These are phyloP conservation scores for Lentinula boryana DNA, from an alignment of 768 basidiomycete species.

Conservation along the genomic window DNA sequence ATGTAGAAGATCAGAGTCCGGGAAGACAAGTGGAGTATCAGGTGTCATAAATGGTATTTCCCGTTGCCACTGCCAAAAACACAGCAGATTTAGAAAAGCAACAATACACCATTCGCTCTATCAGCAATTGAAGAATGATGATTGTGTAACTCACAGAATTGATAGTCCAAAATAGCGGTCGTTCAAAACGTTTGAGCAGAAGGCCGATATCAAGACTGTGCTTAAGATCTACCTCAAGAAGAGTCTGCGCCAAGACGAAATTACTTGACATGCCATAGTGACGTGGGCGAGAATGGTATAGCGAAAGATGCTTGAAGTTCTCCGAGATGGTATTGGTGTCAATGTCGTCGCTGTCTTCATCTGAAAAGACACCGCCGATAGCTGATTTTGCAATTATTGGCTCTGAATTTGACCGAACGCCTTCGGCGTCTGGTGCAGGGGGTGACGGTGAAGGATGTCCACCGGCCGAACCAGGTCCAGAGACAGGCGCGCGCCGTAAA, in stretches of 20 bases:
- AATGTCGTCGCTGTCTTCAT: neutral
- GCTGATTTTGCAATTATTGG: neutral
- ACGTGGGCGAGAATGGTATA: slow-evolving; percentile 1
- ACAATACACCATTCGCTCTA: neutral
- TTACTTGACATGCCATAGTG: slow-evolving; percentile 32
- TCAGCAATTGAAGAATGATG: neutral
- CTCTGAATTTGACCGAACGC: neutral
- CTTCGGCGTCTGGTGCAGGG: neutral
- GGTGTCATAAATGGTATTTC: slow-evolving; percentile 1
- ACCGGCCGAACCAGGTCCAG: neutral
- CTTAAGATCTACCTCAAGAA: slow-evolving; percentile 30
- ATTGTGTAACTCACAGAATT: slow-evolving; percentile 15
- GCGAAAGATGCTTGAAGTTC: neutral
- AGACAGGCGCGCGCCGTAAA: neutral
- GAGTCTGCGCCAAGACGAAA: slow-evolving; percentile 27
- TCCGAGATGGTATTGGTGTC: slow-evolving; percentile 1
- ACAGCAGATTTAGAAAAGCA: neutral
- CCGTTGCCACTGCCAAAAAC: neutral
- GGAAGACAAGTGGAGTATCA: slow-evolving; percentile 26
- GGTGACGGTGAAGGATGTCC: neutral
- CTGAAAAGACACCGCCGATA: neutral
- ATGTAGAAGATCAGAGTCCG: slow-evolving; percentile 46
- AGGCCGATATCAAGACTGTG: neutral
- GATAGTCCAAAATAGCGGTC: slow-evolving; percentile 18
- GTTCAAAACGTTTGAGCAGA: slow-evolving; percentile 1